Evolutionary conservation across 352 stramenopile genomes (phyloP).

Genomic region (Lagenidium giganteum): DNA sequence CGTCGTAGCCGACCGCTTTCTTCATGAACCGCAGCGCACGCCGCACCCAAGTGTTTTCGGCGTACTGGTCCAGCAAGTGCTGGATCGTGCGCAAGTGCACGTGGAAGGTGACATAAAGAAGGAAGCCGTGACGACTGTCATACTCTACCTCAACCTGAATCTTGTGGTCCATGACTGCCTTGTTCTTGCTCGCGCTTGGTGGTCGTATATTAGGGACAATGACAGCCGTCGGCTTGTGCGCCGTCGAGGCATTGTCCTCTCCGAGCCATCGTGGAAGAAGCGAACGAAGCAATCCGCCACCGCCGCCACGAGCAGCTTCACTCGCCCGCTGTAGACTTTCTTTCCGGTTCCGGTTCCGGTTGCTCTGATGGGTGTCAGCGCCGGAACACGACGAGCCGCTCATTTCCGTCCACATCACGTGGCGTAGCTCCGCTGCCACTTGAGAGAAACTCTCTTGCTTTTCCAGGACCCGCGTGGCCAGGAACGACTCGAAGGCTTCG

Average conservation of each 20-base stretch:
- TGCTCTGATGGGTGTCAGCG: conserved; percentile 19
- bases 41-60: no score
- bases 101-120: conserved; percentile 48
- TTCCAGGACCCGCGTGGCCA: conserved; percentile 26
- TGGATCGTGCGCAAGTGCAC: conserved; percentile 22
- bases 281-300: no score
- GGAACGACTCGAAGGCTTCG: conserved; percentile 34
- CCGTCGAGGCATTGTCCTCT: no score
- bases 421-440: conserved; percentile 38
- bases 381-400: conserved; percentile 14
- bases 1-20: conserved; percentile 5
- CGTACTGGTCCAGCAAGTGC: neutral
- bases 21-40: neutral
- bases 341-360: conserved; percentile 9
- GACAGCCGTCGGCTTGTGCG: no score
- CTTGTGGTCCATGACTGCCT: no score
- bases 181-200: no score
- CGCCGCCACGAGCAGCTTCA: no score
- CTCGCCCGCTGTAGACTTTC: conserved; percentile 14
- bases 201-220: no score
- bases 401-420: conserved; percentile 36
- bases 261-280: no score
- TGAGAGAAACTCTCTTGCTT: conserved; percentile 56
- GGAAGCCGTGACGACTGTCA: conserved; percentile 42
- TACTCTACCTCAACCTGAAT: conserved; percentile 80